Conservation (phyloP, 106 monocot genomes). For the Hemerocallis citrina region DNA sequence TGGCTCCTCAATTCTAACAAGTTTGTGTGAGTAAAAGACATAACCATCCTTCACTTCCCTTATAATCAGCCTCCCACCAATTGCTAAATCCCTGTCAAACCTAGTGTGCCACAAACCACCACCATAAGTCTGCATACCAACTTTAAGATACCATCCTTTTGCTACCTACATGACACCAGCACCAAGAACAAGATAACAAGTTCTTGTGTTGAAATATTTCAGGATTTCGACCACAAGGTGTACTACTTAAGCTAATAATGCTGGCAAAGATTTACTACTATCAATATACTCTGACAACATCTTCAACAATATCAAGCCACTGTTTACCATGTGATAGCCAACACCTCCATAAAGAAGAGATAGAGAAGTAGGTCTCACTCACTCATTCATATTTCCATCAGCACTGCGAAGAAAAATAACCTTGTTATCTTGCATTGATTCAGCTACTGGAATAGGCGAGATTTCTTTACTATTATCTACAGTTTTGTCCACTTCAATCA, state of each 20-base stretch:
- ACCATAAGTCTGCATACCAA: no score
- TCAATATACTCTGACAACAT: slow-evolving; percentile 90
- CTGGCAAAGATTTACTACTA: slow-evolving; percentile 78
- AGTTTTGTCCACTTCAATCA: slow-evolving; percentile 17
- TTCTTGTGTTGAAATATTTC: slow-evolving; percentile 87
- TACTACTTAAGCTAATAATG: slow-evolving; percentile 80
- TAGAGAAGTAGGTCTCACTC: slow-evolving; percentile 45
- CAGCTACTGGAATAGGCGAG: slow-evolving; percentile 1
- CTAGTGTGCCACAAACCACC: no score
- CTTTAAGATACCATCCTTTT: slow-evolving; percentile 87
- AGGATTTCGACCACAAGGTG: slow-evolving; percentile 89
- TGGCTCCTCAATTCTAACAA: slow-evolving; percentile 63
- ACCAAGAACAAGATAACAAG: slow-evolving; percentile 98
- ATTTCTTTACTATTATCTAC: slow-evolving; percentile 16
- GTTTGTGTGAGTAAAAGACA: slow-evolving; percentile 56
- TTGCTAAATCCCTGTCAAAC: slow-evolving; percentile 69
- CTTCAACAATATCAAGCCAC: slow-evolving; percentile 94
- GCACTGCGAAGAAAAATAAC: slow-evolving; percentile 13
- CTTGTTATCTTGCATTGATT: slow-evolving; percentile 23
- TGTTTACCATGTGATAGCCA: slow-evolving; percentile 99
- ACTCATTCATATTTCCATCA: slow-evolving; percentile 22
- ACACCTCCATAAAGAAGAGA: slow-evolving; percentile 66
- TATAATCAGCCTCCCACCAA: slow-evolving; percentile 73
- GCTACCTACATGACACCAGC: slow-evolving; percentile 99
- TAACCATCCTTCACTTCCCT: slow-evolving; percentile 51